Conservation (phyloP, 2,329 filamentous ascomycete species). For the Whalleya microplaca region DNA sequence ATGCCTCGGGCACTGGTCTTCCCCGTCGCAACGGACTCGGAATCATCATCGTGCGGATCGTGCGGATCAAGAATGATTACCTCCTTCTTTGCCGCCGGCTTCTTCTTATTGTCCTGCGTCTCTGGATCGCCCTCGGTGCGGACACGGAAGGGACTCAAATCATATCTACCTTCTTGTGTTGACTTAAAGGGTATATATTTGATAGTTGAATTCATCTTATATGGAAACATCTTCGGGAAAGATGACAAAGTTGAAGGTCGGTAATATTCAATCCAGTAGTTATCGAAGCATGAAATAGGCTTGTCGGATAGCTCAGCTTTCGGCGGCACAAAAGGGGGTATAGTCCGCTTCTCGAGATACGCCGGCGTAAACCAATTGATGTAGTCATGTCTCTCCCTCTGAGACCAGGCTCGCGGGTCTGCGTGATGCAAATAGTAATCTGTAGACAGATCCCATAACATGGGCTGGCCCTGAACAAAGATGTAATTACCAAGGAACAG, state of each 20-base stretch:
- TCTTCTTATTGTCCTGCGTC: slow-evolving; percentile 65
- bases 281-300: slow-evolving; percentile 71
- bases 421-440: slow-evolving; percentile 97
- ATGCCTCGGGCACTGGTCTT: slow-evolving; percentile 51
- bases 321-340: slow-evolving; percentile 53
- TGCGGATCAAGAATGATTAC: slow-evolving; percentile 70
- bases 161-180: slow-evolving; percentile 73
- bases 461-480: slow-evolving; percentile 82
- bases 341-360: slow-evolving; percentile 65
- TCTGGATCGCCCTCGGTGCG: slow-evolving; percentile 67
- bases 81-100: slow-evolving; percentile 60
- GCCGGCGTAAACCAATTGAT: slow-evolving; percentile 86
- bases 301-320: slow-evolving; percentile 45
- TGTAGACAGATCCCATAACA: slow-evolving; percentile 94
- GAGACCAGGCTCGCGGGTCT: slow-evolving; percentile 74
- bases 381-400: slow-evolving; percentile 69
- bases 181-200: slow-evolving; percentile 79
- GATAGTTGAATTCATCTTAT: slow-evolving; percentile 87
- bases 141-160: slow-evolving; percentile 86
- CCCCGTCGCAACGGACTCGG: slow-evolving; percentile 44
- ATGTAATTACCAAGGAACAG: slow-evolving; percentile 96
- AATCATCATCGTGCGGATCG: slow-evolving; percentile 46
- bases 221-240: slow-evolving; percentile 89
- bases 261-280: slow-evolving; percentile 98
- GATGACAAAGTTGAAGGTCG: slow-evolving; percentile 85